These are phyloP conservation scores for Piper longum DNA, from an alignment of 164 flowering plant genomes.

Conservation along the genomic window DNA sequence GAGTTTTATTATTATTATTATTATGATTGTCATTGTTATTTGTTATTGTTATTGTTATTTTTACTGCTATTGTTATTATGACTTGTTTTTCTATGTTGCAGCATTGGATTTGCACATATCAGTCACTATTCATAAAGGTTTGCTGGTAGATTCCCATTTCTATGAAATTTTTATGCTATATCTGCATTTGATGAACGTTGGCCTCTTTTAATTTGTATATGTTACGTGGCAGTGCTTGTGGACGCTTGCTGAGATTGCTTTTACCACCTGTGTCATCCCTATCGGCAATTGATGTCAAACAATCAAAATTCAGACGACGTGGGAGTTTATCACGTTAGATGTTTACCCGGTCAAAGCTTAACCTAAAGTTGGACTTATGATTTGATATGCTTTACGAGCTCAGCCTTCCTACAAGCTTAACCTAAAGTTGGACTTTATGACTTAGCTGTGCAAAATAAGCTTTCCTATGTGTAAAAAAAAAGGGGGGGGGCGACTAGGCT, in stretches of 20 bases:
- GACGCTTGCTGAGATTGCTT: constrained; percentile 36
- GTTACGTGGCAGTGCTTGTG: constrained; percentile 58
- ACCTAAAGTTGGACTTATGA: neutral
- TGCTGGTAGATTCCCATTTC: constrained; percentile 46
- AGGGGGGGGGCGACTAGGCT: no score
- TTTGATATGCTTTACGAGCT: no score
- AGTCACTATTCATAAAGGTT: constrained; percentile 46
- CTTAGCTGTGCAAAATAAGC: no score
- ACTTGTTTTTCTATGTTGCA: constrained; percentile 28
- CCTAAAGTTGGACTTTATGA: neutral
- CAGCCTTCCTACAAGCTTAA: constrained; percentile 18
- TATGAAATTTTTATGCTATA: neutral
- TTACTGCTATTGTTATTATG: no score
- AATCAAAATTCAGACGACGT: constrained; percentile 20
- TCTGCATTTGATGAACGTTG: neutral
- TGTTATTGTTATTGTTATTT: no score
- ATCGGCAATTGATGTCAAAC: constrained; percentile 21
- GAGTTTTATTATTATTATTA: no score
- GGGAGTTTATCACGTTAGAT: constrained; percentile 53
- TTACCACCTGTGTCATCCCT: constrained; percentile 72
- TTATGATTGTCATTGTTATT: no score
- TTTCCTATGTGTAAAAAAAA: no score
- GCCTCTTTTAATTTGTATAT: neutral
- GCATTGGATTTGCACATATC: constrained; percentile 47
- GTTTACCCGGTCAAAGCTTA: constrained; percentile 47